phyloP scores from a whole-genome alignment of 345 rosid species.

The Crucihimalaya himalaica region DNA sequence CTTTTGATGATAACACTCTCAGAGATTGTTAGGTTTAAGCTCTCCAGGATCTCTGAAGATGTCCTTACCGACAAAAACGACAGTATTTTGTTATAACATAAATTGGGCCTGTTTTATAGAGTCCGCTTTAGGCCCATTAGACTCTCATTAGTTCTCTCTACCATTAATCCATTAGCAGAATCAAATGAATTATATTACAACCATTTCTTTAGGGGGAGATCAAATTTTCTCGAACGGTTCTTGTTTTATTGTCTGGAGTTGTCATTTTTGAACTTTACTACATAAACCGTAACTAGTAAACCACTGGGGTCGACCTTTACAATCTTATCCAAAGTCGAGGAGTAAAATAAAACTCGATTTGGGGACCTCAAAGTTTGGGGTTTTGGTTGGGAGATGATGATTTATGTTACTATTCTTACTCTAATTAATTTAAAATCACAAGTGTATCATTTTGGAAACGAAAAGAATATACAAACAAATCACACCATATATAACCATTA shows the following conservation, averaged over 20 bases:
- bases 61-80: conserved; percentile 24
- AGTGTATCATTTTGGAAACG: not conserved
- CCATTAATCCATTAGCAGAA: too few species aligned
- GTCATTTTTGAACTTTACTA: too few species aligned
- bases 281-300: too few species aligned
- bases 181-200: too few species aligned
- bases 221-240: too few species aligned
- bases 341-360: too few species aligned
- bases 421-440: not conserved
- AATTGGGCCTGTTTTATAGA: not conserved
- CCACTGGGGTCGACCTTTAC: too few species aligned
- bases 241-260: too few species aligned
- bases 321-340: too few species aligned
- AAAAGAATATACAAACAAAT: not conserved
- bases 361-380: too few species aligned
- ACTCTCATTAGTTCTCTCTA: not conserved
- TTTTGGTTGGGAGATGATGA: too few species aligned
- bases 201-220: too few species aligned
- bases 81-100: not conserved
- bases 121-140: not conserved
- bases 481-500: conserved; percentile 3
- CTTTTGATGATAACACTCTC: conserved; percentile 7
- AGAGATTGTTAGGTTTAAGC: conserved; percentile 35
- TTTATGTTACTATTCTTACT: not conserved
- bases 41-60: conserved; percentile 11